Evolutionary conservation across 768 basidiomycete species (phyloP), one percentile per base, ranked within the genome.

Genomic region (Serpula lacrymans): DNA sequence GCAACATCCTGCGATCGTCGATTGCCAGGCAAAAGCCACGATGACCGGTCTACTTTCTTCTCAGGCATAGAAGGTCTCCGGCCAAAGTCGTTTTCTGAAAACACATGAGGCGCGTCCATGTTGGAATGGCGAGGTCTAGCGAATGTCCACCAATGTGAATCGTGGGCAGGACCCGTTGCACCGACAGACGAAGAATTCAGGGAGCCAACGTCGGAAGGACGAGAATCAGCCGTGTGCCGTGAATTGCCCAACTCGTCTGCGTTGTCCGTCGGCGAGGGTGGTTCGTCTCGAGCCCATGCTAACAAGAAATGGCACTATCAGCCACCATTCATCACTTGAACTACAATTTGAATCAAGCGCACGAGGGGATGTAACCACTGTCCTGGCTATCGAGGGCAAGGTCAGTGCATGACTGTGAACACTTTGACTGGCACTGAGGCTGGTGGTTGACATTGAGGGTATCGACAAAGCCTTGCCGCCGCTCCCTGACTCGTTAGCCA

Each of bases 241-340:
- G 56, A 49, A 45, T 51, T 52, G 25, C 48, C 54, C 5, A 53
- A 49, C 22, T 68, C 70, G 34, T 78, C 72, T 30, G 55, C 55
- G 23, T 59, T 51, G 31, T 72, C 72, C 3, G 65, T 74, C 1
- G 86, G 84, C 0, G 86, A 88, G 4, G 85, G 84, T 4, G 86
- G 86, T 54, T 91, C 88, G 56, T 90, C 83, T 50, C 76, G 71
- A 4, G 88, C 88, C 88, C 88, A 91, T 35, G 88, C 88, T 91
- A 48, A 39, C 10, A 34, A 39, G 24, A 29, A 37, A 41, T 30
- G 42, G 42, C n/a, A 10, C 24, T 1, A 39, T 39, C 30, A 8
- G 17, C 35, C 48, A 33, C 42, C 44, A 17, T 21, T 14, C 14
- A 38, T n/a, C 7, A 31, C 25, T 42, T 22, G 13, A 27, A 23